Evolutionary conservation across 805 yeast genomes (phyloP).

Genomic region (Danielozyma ontarioensis): DNA sequence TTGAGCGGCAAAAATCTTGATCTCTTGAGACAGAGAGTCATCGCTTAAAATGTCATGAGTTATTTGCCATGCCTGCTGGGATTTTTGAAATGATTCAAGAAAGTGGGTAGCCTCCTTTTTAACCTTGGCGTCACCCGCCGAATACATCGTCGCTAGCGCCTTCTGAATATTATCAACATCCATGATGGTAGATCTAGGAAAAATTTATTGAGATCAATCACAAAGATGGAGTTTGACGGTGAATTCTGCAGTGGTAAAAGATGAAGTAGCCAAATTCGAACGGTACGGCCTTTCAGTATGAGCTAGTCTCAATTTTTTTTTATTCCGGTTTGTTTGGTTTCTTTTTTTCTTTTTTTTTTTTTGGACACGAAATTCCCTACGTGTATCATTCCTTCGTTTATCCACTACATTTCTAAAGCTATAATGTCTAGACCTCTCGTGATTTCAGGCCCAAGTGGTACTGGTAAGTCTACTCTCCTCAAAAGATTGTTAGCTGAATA

Average conservation of each 20-base stretch:
- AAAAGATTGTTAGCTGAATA: conserved; percentile 85
- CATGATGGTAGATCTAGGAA: too few relatives aligned
- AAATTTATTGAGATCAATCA: too few relatives aligned
- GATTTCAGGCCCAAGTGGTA: conserved; percentile 93
- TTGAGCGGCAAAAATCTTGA: conserved; percentile 84
- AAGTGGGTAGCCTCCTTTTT: conserved; percentile 47
- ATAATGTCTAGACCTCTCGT: conserved; percentile 72
- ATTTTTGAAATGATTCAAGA: conserved; percentile 79
- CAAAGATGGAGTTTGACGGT: too few relatives aligned
- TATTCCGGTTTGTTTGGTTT: too few relatives aligned
- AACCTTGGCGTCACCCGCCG: conserved; percentile 38
- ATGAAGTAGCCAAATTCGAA: too few relatives aligned
- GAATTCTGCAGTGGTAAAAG: too few relatives aligned
- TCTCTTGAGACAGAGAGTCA: conserved; percentile 39
- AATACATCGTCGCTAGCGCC: conserved; percentile 47
- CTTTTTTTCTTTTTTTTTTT: too few relatives aligned
- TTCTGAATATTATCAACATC: conserved; percentile 33
- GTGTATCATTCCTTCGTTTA: neutral
- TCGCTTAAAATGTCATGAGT: conserved; percentile 50
- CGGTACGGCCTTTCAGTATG: too few relatives aligned
- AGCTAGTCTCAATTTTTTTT: too few relatives aligned
- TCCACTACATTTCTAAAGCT: neutral
- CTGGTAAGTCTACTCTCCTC: conserved; percentile 93
- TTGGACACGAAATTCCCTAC: neutral
- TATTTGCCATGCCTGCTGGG: conserved; percentile 74